phyloP scores from a whole-genome alignment of 345 rosid genomes.

The Hirschfeldia incana region DNA sequence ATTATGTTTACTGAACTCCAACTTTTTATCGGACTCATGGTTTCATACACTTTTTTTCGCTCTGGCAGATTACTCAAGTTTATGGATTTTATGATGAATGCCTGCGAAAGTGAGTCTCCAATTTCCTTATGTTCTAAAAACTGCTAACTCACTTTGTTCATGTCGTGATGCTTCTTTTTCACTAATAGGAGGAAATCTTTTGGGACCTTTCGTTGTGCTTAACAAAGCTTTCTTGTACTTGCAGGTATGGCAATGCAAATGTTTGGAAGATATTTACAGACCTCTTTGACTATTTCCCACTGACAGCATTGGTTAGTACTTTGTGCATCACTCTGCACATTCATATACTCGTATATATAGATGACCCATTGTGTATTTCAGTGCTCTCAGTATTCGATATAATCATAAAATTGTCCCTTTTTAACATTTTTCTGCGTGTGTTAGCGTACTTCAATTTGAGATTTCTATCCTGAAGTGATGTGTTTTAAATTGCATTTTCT shows the following conservation, averaged over 20 bases:
- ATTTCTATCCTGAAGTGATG: no score
- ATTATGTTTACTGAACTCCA: not conserved
- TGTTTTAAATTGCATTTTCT: no score
- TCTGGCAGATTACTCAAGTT: conserved; percentile 94
- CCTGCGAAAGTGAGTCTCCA: conserved; percentile 87
- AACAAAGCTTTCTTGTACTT: conserved; percentile 31
- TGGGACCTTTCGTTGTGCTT: not conserved
- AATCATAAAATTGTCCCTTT: not conserved
- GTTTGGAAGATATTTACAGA: conserved; percentile 98
- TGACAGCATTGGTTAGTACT: conserved; percentile 92
- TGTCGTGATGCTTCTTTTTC: not conserved
- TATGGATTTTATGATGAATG: conserved; percentile 99
- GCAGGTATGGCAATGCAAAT: conserved; percentile 98
- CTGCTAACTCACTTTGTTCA: not conserved
- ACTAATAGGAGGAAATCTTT: not conserved
- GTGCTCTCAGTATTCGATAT: not conserved
- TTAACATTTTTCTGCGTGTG: not conserved
- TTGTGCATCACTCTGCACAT: not conserved
- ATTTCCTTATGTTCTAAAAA: not conserved
- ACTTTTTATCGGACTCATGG: conserved; percentile 26
- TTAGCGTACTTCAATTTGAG: not conserved
- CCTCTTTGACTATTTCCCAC: conserved; percentile 96
- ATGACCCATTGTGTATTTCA: not conserved
- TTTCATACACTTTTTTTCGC: conserved; percentile 18
- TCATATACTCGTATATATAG: not conserved